Evolutionary conservation across 2,329 filamentous ascomycete species (phyloP), one percentile per base, ranked within the genome.

Genomic region (Raffaelea deltoideospora): DNA sequence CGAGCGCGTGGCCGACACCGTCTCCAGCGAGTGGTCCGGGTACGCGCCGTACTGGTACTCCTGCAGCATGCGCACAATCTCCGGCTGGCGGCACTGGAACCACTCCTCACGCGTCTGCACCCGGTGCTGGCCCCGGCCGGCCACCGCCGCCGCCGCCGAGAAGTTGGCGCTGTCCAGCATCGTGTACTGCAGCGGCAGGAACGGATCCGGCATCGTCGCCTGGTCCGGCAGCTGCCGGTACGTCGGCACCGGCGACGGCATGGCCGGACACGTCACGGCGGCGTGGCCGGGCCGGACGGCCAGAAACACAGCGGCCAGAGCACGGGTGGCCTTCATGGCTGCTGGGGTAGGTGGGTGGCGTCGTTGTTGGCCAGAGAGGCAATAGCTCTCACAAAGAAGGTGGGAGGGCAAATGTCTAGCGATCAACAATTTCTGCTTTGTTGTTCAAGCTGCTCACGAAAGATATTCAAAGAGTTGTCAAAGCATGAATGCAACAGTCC

Each of bases 11-110:
- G 63, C 61, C 11, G 57, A 58, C 8, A 67, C 61, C 4, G 54
- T 65, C 40, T 67, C 64, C 24, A 53, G 50, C 4, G 53, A 50
- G 42, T 64, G 63, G 44, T 68, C 62, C 0, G 64, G 63, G 45
- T 67, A 67, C 48, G 63, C 65, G 9, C 64, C 64, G 43, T 56
- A 67, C 49, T 67, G 63, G 49, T 67, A 67, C 41, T 67, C 59
- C 43, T 67, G 63, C 17, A 68, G 51, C 44, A 67, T 47, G 40
- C 58, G 53, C 28, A 67, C n/a, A 36, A 68, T 63, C 50, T 67
- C 63, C 1, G 63, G 64, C 45, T 62, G 61, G 4, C 63, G 60
- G 46, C 64, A 68, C 31, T 52, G 47, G 43, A 59, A 61, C 63
- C 63, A 67, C 43, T 67, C 61, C 28, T 64, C 61, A 29, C 51